phyloP scores from a whole-genome alignment of 257 asterid species.

The Salvia splendens region DNA sequence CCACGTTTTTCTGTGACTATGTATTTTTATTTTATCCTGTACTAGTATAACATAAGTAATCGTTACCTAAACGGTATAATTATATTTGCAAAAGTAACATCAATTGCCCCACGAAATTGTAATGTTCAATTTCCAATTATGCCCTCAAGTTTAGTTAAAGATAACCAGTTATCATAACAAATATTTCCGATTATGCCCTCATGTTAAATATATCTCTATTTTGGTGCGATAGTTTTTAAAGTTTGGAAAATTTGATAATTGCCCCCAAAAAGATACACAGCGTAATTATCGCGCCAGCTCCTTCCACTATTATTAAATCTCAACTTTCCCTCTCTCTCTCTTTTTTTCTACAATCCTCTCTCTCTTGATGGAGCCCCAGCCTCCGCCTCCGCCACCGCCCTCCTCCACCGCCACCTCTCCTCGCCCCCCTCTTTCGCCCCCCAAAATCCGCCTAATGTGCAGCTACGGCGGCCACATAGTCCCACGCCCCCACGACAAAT shows the following conservation, averaged over 20 bases:
- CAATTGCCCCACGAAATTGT: no score
- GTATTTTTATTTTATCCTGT: no score
- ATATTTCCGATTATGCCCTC: no score
- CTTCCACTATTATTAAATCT: constrained; percentile 29
- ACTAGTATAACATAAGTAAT: no score
- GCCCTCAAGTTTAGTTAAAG: no score
- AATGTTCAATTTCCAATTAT: no score
- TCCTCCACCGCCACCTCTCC: constrained; percentile 36
- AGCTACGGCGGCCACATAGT: constrained; percentile 89
- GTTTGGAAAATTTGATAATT: background rate
- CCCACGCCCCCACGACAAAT: constrained; percentile 75
- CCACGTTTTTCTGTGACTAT: no score
- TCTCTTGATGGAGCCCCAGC: constrained; percentile 54
- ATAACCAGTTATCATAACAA: no score
- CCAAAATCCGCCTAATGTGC: constrained; percentile 85
- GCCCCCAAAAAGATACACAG: constrained; percentile 21
- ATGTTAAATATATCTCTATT: background rate
- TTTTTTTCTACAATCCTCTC: constrained; percentile 22
- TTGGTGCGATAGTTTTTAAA: background rate
- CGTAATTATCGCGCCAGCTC: constrained; percentile 45
- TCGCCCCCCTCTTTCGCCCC: constrained; percentile 42
- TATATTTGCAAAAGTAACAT: no score
- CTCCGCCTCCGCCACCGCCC: constrained; percentile 44
- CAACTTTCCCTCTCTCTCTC: background rate
- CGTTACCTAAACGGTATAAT: no score